A percentile compares a stretch with the other conserved stretches of the same genome.
These are phyloP conservation scores for Epithemia pelagica DNA, from an alignment of 108 stramenopile species.

Conservation along the genomic window DNA sequence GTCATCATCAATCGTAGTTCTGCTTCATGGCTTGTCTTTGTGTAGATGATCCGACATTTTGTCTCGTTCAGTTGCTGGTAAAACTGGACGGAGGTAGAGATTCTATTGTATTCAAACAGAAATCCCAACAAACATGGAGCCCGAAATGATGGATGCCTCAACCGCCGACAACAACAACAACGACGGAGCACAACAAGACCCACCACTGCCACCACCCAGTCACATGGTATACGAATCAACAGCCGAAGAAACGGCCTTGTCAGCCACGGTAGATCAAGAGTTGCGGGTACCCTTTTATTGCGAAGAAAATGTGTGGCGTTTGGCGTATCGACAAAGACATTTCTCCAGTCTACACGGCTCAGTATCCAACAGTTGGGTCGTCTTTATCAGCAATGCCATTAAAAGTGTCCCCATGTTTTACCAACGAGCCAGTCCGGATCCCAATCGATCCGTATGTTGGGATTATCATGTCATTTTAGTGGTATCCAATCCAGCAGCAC, in stretches of 20 bases:
- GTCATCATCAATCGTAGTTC: no score
- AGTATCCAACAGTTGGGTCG: slow-evolving; percentile 19
- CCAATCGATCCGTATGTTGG: slow-evolving; percentile 52
- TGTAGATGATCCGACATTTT: no score
- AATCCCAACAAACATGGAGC: no score
- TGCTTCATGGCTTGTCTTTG: no score
- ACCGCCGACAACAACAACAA: no score
- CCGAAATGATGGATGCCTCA: no score
- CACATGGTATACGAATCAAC: slow-evolving; percentile 9
- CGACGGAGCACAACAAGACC: not conserved
- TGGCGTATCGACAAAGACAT: slow-evolving; percentile 47
- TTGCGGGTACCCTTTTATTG: slow-evolving; percentile 78
- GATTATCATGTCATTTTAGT: slow-evolving; percentile 85
- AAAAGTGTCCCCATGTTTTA: slow-evolving; percentile 68
- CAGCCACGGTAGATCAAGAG: slow-evolving; percentile 43
- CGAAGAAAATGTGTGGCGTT: slow-evolving; percentile 83
- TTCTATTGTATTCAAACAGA: no score
- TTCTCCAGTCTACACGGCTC: slow-evolving; percentile 3
- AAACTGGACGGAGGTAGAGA: no score
- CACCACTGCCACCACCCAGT: not conserved
- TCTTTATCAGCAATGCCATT: slow-evolving; percentile 59
- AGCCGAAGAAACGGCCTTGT: slow-evolving; percentile 30
- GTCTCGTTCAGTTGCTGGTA: no score
- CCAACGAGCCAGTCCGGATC: slow-evolving; percentile 39
- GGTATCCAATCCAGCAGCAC: not conserved